Evolutionary conservation across 2,329 filamentous ascomycete species (phyloP), one percentile per base, ranked within the genome.

Genomic region (Bertia moriformis): DNA sequence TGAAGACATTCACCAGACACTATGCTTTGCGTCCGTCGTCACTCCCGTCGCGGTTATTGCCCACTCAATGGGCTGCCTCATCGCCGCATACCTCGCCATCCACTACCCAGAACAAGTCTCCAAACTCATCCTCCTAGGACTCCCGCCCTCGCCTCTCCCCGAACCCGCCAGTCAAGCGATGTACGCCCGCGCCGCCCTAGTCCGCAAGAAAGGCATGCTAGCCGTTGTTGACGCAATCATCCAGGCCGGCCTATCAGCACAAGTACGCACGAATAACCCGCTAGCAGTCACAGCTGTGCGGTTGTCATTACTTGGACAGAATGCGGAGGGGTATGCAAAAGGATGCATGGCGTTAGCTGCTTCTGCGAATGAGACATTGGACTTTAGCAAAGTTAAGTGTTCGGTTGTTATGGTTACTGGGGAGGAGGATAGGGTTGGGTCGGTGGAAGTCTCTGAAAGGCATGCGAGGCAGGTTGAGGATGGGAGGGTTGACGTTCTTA

Each of bases 261-360:
- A 52, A 17, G 61, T 58, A 3, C 58, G 61, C 43, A 40, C 43
- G 1, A 45, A 48, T 0, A 63, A 62, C n/a, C 55, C 57, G 0
- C 40, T 70, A 1, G 61, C 59, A 2, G 42, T 61, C 7, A 49
- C 60, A 2, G 63, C 66, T 0, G 51, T 65, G 5, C 49, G 61
- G 4, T 45, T 65, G 18, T 64, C 59, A 4, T 50, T 74, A 2
- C 49, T 70, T 0, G 49, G 56, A 0, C 66, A 69, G 43, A 62
- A 71, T 44, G 56, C 65, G 0, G 69, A 74, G 43, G 65, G 64
- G 1, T 74, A 72, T 48, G 69, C 69, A 1, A 74, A 73, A 43
- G 69, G 59, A 0, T 68, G 65, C 32, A 53, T 54, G 19, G 69
- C 69, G 2, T 53, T 73, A 19, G 69, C 63, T 3, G 52, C 51